Conservation (phyloP, 176 grass and related monocot genomes). For the Carex cristatella region DNA sequence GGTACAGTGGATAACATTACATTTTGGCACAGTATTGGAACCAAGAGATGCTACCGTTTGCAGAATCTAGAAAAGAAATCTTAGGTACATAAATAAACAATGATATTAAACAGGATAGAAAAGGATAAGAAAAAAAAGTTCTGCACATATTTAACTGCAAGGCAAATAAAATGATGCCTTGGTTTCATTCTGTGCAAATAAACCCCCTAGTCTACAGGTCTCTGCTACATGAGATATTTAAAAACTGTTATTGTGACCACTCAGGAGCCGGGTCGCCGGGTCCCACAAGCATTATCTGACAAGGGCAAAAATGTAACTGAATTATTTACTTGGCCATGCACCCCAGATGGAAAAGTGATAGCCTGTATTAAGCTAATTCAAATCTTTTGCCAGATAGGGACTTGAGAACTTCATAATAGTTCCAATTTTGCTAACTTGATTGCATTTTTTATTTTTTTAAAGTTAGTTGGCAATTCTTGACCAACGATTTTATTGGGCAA, state of each 20-base stretch:
- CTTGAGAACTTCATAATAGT: no score
- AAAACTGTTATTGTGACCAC: conserved; percentile 5
- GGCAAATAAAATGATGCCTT: conserved; percentile 21
- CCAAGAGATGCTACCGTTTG: not conserved
- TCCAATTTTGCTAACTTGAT: not conserved
- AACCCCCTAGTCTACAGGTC: not conserved
- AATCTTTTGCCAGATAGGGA: not conserved
- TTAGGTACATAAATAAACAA: not conserved
- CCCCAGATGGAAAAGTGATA: not conserved
- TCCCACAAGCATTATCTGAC: conserved; percentile 25
- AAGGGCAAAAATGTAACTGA: not conserved
- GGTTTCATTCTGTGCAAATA: not conserved
- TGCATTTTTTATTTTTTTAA: not conserved
- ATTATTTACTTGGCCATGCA: not conserved
- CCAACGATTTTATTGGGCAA: not conserved
- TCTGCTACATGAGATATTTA: not conserved
- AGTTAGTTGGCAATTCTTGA: not conserved
- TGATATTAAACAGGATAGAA: not conserved
- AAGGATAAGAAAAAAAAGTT: not conserved
- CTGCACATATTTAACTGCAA: not conserved
- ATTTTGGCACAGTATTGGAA: not conserved
- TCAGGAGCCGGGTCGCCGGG: conserved; percentile 11
- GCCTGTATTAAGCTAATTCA: not conserved
- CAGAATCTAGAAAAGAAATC: not conserved
- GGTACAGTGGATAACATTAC: not conserved